A percentile compares a stretch with the other conserved stretches of the same genome.
Conservation (phyloP, 2,329 filamentous ascomycete genomes). For the Pochonia chlamydosporia region DNA sequence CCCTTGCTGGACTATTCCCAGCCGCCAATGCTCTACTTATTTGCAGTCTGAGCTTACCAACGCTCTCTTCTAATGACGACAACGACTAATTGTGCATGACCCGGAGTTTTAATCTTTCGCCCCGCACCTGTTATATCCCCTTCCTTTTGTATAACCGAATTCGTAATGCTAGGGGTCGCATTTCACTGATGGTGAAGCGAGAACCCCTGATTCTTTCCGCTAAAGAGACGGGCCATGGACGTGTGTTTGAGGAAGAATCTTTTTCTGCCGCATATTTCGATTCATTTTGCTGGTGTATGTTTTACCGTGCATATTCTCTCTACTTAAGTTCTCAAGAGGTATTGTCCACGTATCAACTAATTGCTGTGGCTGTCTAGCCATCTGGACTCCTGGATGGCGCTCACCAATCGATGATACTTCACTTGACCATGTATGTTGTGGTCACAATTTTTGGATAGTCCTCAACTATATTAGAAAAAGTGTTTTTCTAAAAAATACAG, state of each 20-base stretch:
- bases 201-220: not conserved
- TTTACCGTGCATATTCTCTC: not conserved
- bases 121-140: not conserved
- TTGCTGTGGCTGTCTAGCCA: not conserved
- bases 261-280: not conserved
- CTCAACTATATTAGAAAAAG: too few species aligned
- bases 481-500: too few species aligned
- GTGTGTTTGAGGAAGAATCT: not conserved
- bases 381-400: too few species aligned
- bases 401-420: too few species aligned
- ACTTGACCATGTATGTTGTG: too few species aligned
- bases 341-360: not conserved
- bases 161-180: not conserved
- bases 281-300: not conserved
- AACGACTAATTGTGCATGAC: slow-evolving; percentile 8
- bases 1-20: not conserved
- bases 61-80: slow-evolving; percentile 3
- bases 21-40: not conserved
- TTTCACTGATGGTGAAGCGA: not conserved
- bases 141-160: not conserved
- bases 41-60: not conserved
- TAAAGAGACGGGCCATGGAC: not conserved
- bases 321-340: not conserved
- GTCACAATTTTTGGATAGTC: too few species aligned
- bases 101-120: not conserved